Evolutionary conservation across 2,329 filamentous ascomycete species (phyloP).

Genomic region (Fusarium sp.): DNA sequence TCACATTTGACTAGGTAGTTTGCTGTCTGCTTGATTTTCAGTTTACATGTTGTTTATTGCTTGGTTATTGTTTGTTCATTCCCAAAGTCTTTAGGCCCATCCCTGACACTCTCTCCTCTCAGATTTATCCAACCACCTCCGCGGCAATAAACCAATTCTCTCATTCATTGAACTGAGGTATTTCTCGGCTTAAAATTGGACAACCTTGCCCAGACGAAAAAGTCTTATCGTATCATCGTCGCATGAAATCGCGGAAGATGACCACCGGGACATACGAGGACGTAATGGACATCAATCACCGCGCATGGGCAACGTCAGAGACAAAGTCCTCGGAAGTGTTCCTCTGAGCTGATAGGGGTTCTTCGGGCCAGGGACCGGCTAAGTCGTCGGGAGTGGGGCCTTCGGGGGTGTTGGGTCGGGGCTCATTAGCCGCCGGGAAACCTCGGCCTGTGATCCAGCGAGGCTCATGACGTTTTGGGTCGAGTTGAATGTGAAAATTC

Average conservation of each 20-base stretch:
- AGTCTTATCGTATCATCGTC: constrained; percentile 15
- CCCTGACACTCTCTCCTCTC: background rate
- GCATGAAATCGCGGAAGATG: constrained; percentile 35
- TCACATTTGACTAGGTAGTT: background rate
- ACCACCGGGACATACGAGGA: constrained; percentile 22
- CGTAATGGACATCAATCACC: constrained; percentile 45
- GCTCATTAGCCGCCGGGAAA: constrained; percentile 34
- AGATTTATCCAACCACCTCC: background rate
- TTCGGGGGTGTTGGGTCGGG: constrained; percentile 3
- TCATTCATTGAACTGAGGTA: constrained; percentile 19
- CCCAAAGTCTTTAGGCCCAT: background rate
- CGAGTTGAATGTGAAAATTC: constrained; percentile 16
- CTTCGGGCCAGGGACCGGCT: constrained; percentile 37
- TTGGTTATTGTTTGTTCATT: background rate
- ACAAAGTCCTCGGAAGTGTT: constrained; percentile 3
- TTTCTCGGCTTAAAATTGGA: constrained; percentile 19
- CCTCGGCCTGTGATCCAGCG: constrained; percentile 39
- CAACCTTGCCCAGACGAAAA: constrained; percentile 2
- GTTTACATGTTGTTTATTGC: background rate
- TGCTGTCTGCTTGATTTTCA: background rate
- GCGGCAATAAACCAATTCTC: background rate
- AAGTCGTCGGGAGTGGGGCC: constrained; percentile 22
- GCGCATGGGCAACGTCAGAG: constrained; percentile 8
- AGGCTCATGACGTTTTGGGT: constrained; percentile 21
- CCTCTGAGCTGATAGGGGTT: constrained; percentile 16